Evolutionary conservation across 108 stramenopile species (phyloP).

Genomic region (Nitzschia sp.): DNA sequence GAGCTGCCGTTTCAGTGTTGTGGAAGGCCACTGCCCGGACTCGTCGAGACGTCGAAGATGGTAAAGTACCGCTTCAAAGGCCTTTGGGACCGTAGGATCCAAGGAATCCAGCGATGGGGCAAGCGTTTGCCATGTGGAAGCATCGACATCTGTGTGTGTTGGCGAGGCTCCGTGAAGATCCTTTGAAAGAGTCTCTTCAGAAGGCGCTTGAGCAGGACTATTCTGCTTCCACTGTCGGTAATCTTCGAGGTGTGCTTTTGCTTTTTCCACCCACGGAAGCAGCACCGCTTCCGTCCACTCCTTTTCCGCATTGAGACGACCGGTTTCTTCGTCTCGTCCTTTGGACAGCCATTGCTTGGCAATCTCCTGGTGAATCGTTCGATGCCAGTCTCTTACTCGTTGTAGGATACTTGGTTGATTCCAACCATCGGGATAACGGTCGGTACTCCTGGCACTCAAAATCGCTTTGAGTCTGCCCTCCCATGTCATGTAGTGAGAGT

Average conservation of each 20-base stretch:
- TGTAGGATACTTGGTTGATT: slow-evolving; percentile 47
- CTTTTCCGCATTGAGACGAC: slow-evolving; percentile 50
- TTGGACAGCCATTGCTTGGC: slow-evolving; percentile 50
- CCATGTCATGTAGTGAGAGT: slow-evolving; percentile 63
- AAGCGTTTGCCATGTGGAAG: background rate
- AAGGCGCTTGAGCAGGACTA: background rate
- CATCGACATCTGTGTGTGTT: background rate
- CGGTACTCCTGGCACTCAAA: slow-evolving; percentile 53
- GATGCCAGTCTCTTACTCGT: slow-evolving; percentile 62
- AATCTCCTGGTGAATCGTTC: slow-evolving; percentile 41
- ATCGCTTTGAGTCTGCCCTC: slow-evolving; percentile 70
- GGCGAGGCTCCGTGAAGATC: background rate
- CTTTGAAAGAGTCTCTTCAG: no score
- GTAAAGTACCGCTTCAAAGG: slow-evolving; percentile 58
- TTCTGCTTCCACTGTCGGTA: slow-evolving; percentile 68
- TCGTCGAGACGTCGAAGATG: slow-evolving; percentile 60
- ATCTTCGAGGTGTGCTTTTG: slow-evolving; percentile 56
- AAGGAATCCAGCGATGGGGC: slow-evolving; percentile 29
- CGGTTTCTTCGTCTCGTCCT: slow-evolving; percentile 45
- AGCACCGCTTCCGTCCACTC: slow-evolving; percentile 63
- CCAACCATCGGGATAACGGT: slow-evolving; percentile 62
- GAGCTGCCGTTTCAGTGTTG: slow-evolving; percentile 73
- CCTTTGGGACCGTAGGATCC: slow-evolving; percentile 54
- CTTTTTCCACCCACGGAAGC: slow-evolving; percentile 67
- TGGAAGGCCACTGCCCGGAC: slow-evolving; percentile 74